Conservation (phyloP, 352 stramenopile genomes). For the Pythium plurisporium region DNA sequence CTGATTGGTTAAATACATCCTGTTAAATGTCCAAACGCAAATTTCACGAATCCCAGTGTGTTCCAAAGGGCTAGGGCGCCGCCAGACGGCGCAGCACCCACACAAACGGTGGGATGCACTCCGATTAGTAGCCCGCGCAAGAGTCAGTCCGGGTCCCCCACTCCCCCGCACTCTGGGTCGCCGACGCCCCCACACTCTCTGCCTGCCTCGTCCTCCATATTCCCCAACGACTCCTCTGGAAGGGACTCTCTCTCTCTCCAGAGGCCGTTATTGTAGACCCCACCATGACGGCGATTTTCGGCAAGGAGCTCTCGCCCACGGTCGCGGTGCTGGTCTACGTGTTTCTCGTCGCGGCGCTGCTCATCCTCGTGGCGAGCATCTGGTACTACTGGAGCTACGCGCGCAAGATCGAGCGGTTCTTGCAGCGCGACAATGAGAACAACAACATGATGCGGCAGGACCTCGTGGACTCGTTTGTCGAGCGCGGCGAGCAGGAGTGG, state of each 20-base stretch:
- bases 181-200: too few relatives aligned
- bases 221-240: background rate
- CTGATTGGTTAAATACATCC: background rate
- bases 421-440: conserved; percentile 77
- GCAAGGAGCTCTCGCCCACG: conserved; percentile 61
- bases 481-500: conserved; percentile 78
- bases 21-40: too few relatives aligned
- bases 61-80: conserved; percentile 10
- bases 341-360: conserved; percentile 63
- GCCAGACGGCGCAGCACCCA: too few relatives aligned
- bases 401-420: conserved; percentile 81
- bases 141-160: conserved; percentile 5
- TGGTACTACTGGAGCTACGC: conserved; percentile 89
- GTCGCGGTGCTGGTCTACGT: conserved; percentile 73
- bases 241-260: background rate
- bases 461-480: conserved; percentile 78
- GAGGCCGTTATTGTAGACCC: background rate
- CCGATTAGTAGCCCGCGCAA: conserved; percentile 5
- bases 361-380: conserved; percentile 68
- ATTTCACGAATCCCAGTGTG: too few relatives aligned
- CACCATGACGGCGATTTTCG: conserved; percentile 77
- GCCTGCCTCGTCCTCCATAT: too few relatives aligned
- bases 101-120: conserved; percentile 6
- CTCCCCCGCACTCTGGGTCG: too few relatives aligned
- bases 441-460: conserved; percentile 90